A percentile compares a stretch with the other conserved stretches of the same genome.
Evolutionary conservation across 192 early-diverging fungal genomes (phyloP).

Genomic region (Backusella tuberculispora): DNA sequence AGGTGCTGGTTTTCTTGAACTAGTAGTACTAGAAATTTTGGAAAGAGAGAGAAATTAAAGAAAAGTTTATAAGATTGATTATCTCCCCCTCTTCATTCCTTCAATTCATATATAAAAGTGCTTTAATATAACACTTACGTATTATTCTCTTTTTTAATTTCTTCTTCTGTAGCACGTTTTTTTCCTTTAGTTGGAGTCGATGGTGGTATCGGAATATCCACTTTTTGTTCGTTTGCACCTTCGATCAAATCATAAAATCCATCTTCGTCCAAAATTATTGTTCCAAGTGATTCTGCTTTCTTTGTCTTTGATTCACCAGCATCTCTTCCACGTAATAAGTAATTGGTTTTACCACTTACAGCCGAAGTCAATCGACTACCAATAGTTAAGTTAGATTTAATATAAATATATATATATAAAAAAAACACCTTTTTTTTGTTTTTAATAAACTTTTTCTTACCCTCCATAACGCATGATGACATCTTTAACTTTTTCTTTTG

Average conservation of each 20-base stretch:
- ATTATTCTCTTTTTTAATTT: background rate
- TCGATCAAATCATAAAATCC: constrained; percentile 81
- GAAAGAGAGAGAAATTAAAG: no score
- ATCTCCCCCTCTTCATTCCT: background rate
- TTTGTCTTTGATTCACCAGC: constrained; percentile 83
- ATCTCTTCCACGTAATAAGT: constrained; percentile 85
- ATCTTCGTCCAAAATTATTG: constrained; percentile 83
- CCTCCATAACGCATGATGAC: constrained; percentile 90
- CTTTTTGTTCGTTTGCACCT: constrained; percentile 48
- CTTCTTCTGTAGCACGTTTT: constrained; percentile 30
- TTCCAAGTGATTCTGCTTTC: constrained; percentile 72
- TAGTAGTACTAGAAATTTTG: no score
- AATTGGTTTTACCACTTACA: constrained; percentile 83
- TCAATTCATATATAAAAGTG: background rate
- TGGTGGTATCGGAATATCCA: constrained; percentile 31
- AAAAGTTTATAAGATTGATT: background rate
- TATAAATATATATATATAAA: constrained; percentile 20
- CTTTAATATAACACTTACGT: background rate
- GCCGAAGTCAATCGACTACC: constrained; percentile 71
- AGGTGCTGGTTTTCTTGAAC: background rate
- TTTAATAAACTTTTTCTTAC: no score
- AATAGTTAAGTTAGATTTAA: background rate
- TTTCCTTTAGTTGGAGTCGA: constrained; percentile 23
- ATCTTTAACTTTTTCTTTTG: constrained; percentile 77
- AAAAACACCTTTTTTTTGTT: no score